Percentiles rank a stretch among this genome's conserved stretches.
Evolutionary conservation across 129 eudicot genomes (phyloP).

Genomic region (Erigeron canadensis): DNA sequence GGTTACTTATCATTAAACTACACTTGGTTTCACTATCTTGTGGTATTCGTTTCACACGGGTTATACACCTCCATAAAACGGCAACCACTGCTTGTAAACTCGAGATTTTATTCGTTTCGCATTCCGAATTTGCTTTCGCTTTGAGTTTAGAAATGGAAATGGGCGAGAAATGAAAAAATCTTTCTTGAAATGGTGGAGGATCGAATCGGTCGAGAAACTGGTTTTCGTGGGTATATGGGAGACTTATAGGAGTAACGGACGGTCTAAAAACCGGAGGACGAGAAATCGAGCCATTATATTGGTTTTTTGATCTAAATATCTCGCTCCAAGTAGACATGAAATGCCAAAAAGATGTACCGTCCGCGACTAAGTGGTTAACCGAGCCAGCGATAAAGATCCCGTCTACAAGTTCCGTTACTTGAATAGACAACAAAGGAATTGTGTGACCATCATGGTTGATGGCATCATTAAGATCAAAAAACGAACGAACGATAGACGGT

Average conservation of each 20-base stretch:
- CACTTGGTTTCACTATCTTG: constrained; percentile 20
- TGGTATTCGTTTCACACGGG: constrained; percentile 24
- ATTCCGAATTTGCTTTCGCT: constrained; percentile 46
- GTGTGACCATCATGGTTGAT: constrained; percentile 46
- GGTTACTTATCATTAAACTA: constrained; percentile 8
- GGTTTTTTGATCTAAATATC: constrained; percentile 2
- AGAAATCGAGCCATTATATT: neutral
- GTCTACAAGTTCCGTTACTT: constrained; percentile 36
- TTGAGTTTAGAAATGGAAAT: constrained; percentile 35
- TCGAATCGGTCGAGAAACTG: neutral
- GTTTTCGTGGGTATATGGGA: constrained; percentile 18
- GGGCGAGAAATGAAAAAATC: constrained; percentile 39
- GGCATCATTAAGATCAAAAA: constrained; percentile 44
- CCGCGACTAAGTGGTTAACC: constrained; percentile 30
- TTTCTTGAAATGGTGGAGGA: constrained; percentile 16
- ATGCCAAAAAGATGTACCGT: constrained; percentile 29
- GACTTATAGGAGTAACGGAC: neutral
- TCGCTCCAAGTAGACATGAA: constrained; percentile 29
- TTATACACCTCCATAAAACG: constrained; percentile 49
- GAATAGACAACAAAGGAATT: constrained; percentile 27
- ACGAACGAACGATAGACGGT: constrained; percentile 41
- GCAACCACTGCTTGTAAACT: constrained; percentile 48
- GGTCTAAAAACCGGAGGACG: constrained; percentile 32
- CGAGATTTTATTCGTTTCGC: constrained; percentile 30
- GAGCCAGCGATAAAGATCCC: constrained; percentile 34